Conservation (phyloP, 1,284 basidiomycete species). For the Cerioporus squamosus region DNA sequence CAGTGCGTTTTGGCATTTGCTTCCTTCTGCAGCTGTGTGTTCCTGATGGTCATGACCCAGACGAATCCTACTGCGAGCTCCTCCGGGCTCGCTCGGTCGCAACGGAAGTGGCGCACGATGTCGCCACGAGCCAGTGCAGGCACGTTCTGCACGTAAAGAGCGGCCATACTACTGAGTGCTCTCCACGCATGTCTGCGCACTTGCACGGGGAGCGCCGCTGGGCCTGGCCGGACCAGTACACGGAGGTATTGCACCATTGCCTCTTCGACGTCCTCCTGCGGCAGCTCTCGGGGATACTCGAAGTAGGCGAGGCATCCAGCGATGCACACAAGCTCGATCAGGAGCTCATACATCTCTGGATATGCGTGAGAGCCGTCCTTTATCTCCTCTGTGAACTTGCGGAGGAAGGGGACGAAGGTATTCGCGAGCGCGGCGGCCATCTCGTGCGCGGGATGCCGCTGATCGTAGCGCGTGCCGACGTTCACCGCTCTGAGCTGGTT, state of each 20-base stretch:
- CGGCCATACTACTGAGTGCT: background rate
- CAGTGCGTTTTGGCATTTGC: background rate
- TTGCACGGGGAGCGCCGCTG: background rate
- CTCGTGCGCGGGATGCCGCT: background rate
- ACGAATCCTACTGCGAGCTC: background rate
- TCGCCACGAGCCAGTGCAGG: background rate
- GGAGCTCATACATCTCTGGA: background rate
- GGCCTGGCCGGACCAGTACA: background rate
- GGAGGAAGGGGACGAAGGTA: background rate
- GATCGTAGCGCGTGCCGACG: background rate
- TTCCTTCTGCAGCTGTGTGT: background rate
- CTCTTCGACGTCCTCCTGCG: background rate
- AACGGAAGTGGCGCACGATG: background rate
- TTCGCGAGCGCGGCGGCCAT: background rate
- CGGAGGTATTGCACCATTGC: background rate
- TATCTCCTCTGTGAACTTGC: background rate
- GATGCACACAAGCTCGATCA: constrained; percentile 1
- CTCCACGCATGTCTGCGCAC: background rate
- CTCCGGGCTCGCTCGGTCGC: background rate
- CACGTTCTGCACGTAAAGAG: background rate
- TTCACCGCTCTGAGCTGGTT: background rate
- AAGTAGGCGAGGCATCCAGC: background rate
- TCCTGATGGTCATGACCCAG: background rate
- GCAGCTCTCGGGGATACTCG: background rate
- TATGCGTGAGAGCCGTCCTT: background rate